A percentile compares a stretch with the other conserved stretches of the same genome.
These are phyloP conservation scores for Aspergillus nanangensis DNA, from an alignment of 495 filamentous ascomycete genomes.

Conservation along the genomic window DNA sequence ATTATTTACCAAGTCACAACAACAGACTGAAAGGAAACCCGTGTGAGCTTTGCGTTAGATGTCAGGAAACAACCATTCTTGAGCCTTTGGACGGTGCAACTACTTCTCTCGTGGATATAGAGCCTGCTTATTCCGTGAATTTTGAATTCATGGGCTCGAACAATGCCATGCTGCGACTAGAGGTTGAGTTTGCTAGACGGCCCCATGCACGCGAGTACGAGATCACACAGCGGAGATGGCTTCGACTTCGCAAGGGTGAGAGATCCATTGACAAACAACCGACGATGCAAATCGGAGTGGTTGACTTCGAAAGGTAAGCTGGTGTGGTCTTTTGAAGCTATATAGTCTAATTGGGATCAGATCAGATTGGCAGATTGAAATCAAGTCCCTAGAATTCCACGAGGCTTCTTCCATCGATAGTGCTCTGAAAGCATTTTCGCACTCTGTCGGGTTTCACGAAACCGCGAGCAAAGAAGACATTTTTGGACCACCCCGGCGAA, in stretches of 20 bases:
- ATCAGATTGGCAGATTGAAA: constrained; percentile 36
- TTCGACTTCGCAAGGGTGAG: constrained; percentile 20
- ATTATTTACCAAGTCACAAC: too few relatives aligned
- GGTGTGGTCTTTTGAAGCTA: not conserved
- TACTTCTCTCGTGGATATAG: constrained; percentile 16
- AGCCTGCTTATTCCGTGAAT: constrained; percentile 31
- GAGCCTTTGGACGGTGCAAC: constrained; percentile 37
- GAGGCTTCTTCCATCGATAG: constrained; percentile 19
- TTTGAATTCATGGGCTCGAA: constrained; percentile 36
- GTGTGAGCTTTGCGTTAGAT: constrained; percentile 19
- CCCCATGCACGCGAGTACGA: constrained; percentile 25
- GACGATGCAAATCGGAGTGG: constrained; percentile 29
- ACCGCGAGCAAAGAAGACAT: constrained; percentile 14
- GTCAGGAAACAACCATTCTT: constrained; percentile 40
- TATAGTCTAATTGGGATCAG: constrained; percentile 16
- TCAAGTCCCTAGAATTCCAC: constrained; percentile 30
- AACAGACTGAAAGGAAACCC: constrained; percentile 23
- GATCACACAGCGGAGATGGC: constrained; percentile 28
- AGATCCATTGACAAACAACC: constrained; percentile 12
- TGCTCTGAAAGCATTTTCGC: constrained; percentile 21
- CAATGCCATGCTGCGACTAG: constrained; percentile 28
- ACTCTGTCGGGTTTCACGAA: constrained; percentile 18
- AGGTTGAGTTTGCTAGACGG: constrained; percentile 28
- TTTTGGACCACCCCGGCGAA: constrained; percentile 17
- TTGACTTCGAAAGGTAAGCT: constrained; percentile 31